Percentiles rank a stretch among this genome's conserved stretches.
These are phyloP conservation scores for Daldinia sp. DNA, from an alignment of 2,329 filamentous ascomycete genomes.

Conservation along the genomic window DNA sequence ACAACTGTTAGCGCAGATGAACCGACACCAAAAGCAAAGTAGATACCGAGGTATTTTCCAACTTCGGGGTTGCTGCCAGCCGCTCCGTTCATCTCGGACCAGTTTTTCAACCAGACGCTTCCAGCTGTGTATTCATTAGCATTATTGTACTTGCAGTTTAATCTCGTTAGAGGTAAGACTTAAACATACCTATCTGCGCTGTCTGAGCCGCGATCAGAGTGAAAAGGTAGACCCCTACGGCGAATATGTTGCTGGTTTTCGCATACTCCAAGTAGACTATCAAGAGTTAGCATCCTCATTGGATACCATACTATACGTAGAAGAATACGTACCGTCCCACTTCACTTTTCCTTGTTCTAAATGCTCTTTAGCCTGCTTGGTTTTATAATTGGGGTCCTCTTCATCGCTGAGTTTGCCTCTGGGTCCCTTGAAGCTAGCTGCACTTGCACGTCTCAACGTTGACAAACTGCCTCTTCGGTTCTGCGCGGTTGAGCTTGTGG, in stretches of 20 bases:
- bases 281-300: conserved; percentile 20
- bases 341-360: conserved; percentile 97
- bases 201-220: conserved; percentile 83
- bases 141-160: conserved; percentile 30
- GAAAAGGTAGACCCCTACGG: conserved; percentile 81
- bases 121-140: conserved; percentile 60
- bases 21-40: conserved; percentile 93
- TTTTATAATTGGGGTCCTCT: conserved; percentile 77
- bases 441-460: conserved; percentile 88
- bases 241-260: conserved; percentile 88
- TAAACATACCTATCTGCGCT: conserved; percentile 74
- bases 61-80: conserved; percentile 75
- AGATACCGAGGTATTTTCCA: conserved; percentile 92
- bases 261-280: conserved; percentile 91
- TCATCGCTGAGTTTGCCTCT: conserved; percentile 87
- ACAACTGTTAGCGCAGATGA: conserved; percentile 84
- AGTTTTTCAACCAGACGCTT: conserved; percentile 92
- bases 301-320: not conserved
- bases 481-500: conserved; percentile 55
- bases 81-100: conserved; percentile 81
- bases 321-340: conserved; percentile 67
- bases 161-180: not conserved
- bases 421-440: conserved; percentile 86
- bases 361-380: conserved; percentile 86
- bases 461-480: conserved; percentile 74